Evolutionary conservation across 192 early-diverging fungal genomes (phyloP), one percentile per base, ranked within the genome.

Genomic region (Geranomyces michiganensis): DNA sequence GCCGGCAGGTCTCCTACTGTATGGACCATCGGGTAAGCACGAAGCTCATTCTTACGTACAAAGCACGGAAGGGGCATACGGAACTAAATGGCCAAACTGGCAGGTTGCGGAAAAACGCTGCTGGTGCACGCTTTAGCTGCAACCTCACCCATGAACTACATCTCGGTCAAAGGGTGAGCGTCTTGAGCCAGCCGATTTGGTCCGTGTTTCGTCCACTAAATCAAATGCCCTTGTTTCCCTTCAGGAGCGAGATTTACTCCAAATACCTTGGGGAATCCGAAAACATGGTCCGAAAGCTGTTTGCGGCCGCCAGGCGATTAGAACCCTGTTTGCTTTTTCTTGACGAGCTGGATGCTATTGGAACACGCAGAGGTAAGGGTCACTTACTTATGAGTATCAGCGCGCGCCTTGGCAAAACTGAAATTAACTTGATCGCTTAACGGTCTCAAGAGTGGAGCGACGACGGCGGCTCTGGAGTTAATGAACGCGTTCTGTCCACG

Each of bases 231-330:
- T 29, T 56, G 31, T 13, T 43, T 26, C 45, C 0, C 19, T 43
- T 19, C 55, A 89, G 85, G n/a, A 87, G 90, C 26, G 90, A 96
- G 62, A 83, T 99, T n/a, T 95, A 91, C 74, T 96, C 94, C 64
- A 96, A 95, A 79, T 99, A 97, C 64, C 78, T 97, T 0, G 96
- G 96, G 14, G 95, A 97, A 55, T 94, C 95, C 0, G 97, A 99
- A 78, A 84, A 80, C 0, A 82, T 74, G 12, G 76, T 99, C 22
- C 83, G 97, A n/a, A 76, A 81, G 1, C 73, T 96, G 46, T 99
- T 97, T 86, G 82, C 84, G 9, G 83, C 87, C n/a, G 95, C 97
- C 0, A 85, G 90, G 27, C 78, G 85, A 22, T 81, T 93, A n/a
- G 84, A 90, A n/a, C 96, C 97, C 0, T 96, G 93, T 64, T 84